Conservation (phyloP, 2,329 filamentous ascomycete species). For the Penicillium sp. region DNA sequence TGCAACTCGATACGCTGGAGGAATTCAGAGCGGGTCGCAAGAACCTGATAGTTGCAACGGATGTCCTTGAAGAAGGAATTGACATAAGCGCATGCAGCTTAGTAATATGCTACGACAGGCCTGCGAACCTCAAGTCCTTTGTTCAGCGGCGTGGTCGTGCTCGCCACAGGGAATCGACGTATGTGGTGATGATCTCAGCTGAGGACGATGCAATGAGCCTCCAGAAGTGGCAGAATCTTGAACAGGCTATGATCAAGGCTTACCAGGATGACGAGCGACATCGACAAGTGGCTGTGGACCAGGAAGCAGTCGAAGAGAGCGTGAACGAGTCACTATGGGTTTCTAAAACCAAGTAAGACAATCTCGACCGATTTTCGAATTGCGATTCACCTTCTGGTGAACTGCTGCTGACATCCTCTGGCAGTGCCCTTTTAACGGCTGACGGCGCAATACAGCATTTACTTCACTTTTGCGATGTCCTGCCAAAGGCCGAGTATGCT, state of each 20-base stretch:
- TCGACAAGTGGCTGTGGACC: slow-evolving; percentile 43
- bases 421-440: slow-evolving; percentile 64
- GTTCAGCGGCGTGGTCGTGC: slow-evolving; percentile 64
- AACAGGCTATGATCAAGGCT: slow-evolving; percentile 65
- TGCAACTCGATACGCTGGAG: slow-evolving; percentile 51
- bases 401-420: slow-evolving; percentile 2
- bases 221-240: slow-evolving; percentile 61
- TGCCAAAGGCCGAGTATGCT: slow-evolving; percentile 57
- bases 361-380: not conserved
- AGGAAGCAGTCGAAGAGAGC: slow-evolving; percentile 50
- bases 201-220: slow-evolving; percentile 34
- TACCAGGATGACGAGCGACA: slow-evolving; percentile 64
- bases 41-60: slow-evolving; percentile 58
- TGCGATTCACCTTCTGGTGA: not conserved
- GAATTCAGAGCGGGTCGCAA: slow-evolving; percentile 53
- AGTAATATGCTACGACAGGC: slow-evolving; percentile 62
- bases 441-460: slow-evolving; percentile 73
- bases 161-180: slow-evolving; percentile 54
- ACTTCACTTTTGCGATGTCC: slow-evolving; percentile 70
- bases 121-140: slow-evolving; percentile 61
- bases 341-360: slow-evolving; percentile 27
- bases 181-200: slow-evolving; percentile 48
- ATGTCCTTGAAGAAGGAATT: slow-evolving; percentile 59
- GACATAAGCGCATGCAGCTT: slow-evolving; percentile 61
- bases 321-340: slow-evolving; percentile 42